phyloP scores from a whole-genome alignment of 306 rosid genomes.

The Fragaria vesca region DNA sequence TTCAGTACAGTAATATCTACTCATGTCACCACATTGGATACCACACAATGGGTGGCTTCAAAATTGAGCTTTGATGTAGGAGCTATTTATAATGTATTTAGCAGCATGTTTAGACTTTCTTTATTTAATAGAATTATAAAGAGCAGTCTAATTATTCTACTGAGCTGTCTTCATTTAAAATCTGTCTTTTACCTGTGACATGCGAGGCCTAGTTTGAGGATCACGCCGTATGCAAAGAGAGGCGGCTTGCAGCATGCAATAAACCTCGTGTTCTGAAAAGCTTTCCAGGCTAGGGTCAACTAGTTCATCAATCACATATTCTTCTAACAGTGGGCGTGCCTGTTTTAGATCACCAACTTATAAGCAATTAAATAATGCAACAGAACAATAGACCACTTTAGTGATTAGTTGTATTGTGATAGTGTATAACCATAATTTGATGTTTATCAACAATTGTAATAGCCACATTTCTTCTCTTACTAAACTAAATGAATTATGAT shows the following conservation, averaged over 20 bases:
- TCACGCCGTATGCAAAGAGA: conserved; percentile 90
- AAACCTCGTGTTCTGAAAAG: conserved; percentile 68
- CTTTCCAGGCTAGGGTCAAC: conserved; percentile 83
- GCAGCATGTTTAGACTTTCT: not conserved
- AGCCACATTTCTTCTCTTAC: not conserved
- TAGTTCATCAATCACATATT: conserved; percentile 73
- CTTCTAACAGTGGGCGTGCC: conserved; percentile 90
- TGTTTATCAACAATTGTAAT: not conserved
- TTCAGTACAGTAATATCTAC: not conserved
- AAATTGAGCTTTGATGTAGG: not conserved
- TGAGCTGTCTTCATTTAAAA: not conserved
- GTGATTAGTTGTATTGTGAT: not conserved
- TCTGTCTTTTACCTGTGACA: conserved; percentile 76
- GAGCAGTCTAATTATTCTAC: not conserved
- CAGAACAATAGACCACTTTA: not conserved
- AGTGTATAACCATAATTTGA: not conserved
- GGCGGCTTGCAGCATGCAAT: conserved; percentile 92
- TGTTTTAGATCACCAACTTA: conserved; percentile 26
- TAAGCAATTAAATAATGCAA: not conserved
- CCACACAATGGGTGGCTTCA: not conserved
- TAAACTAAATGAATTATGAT: conserved; percentile 7
- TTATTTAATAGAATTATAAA: not conserved
- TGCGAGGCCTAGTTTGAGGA: conserved; percentile 87
- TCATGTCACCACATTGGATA: not conserved
- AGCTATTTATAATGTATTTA: not conserved